Conservation (phyloP, 2,329 filamentous ascomycete genomes). For the Pseudomassariella vexata region DNA sequence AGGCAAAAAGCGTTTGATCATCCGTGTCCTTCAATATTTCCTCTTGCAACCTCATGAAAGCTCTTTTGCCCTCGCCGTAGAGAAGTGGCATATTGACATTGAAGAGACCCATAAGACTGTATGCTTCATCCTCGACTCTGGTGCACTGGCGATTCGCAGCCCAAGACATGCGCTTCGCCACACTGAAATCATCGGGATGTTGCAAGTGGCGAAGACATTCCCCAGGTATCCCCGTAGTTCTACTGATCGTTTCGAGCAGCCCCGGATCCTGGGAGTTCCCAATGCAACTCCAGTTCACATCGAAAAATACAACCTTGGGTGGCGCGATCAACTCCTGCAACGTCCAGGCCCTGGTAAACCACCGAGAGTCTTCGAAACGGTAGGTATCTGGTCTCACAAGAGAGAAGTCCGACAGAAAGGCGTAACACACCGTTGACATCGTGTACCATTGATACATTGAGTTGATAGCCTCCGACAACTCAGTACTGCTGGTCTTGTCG, state of each 20-base stretch:
- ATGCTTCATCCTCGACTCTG: neutral
- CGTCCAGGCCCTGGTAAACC: constrained; percentile 1
- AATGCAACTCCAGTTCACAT: constrained; percentile 1
- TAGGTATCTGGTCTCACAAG: too few species aligned
- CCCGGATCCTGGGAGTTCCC: neutral
- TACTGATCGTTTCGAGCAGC: neutral
- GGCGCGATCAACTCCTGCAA: constrained; percentile 5
- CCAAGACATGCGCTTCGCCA: constrained; percentile 2
- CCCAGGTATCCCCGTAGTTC: neutral
- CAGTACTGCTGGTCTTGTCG: constrained; percentile 17
- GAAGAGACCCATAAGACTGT: neutral
- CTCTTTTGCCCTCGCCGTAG: constrained; percentile 1
- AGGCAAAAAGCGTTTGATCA: constrained; percentile 2
- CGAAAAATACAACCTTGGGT: constrained; percentile 3
- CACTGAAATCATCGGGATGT: neutral
- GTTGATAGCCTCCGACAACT: constrained; percentile 11
- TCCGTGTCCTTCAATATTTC: constrained; percentile 2
- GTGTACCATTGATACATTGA: constrained; percentile 18
- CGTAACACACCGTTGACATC: constrained; percentile 14
- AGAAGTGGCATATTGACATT: constrained; percentile 1
- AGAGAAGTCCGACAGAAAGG: constrained; percentile 15
- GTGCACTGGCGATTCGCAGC: neutral
- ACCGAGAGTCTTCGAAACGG: too few species aligned
- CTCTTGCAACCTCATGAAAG: constrained; percentile 1
- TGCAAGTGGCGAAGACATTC: neutral